Evolutionary conservation across 2,329 filamentous ascomycete genomes (phyloP), one percentile per base, ranked within the genome.

Genomic region (Fusarium incarnatum): DNA sequence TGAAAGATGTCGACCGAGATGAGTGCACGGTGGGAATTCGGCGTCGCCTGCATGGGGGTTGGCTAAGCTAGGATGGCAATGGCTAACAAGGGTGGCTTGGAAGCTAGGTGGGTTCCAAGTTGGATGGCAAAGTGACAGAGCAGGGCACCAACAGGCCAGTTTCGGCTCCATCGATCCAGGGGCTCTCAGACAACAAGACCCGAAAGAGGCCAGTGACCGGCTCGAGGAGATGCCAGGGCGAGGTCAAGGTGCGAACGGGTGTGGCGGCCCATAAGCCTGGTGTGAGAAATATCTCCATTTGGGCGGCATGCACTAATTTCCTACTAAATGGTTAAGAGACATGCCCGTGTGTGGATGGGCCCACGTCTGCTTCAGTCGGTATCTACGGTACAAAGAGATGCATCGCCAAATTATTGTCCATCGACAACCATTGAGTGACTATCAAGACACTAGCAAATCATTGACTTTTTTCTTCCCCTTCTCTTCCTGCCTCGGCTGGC

Each of bases 1-100:
- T 60, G 66, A 63, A 62, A 70, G 73, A 75, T 71, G 73, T 67
- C 53, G 61, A 62, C 64, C 61, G 56, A 77, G 67, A 75, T 73
- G 75, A 73, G 73, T 67, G 62, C 69, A 64, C 52, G 60, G 73
- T 74, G 71, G 65, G 65, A 74, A 75, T 71, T 61, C 65, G 70
- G 64, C 61, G 56, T 52, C 58, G 69, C 59, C 57, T 68, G 47
- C 65, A 74, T 58, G 64, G 60, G 68, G 44, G 56, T 42, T 46
- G 44, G 42, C 41, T 37, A 34, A 22, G 16, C 47, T 50, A 50
- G 28, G 30, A 34, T 30, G 30, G 47, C n/a, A 25, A 30, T 34
- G 18, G 22, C 42, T 37, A 37, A 37, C 34, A 18, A 59, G 58
- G 56, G 41, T 40, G 45, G 34, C 34, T 37, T 37, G 34, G 34